A percentile compares a stretch with the other conserved stretches of the same genome.
Evolutionary conservation across 1,284 basidiomycete genomes (phyloP).

Genomic region (Malassezia pachydermatis): DNA sequence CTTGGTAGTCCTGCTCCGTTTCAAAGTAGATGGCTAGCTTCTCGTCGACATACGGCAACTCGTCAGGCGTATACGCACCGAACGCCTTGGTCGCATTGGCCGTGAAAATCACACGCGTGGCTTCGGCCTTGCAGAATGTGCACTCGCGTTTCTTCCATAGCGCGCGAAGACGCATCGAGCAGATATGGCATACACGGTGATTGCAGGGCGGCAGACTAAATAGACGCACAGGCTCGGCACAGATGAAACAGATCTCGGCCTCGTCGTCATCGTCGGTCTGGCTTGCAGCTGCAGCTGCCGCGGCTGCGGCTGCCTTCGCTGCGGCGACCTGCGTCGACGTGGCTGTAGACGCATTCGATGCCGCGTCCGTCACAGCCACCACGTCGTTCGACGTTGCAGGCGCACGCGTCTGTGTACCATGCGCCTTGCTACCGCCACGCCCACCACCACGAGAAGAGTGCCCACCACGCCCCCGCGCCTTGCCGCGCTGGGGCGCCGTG

Average conservation of each 20-base stretch:
- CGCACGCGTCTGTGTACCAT: not conserved
- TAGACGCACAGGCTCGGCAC: constrained; percentile 84
- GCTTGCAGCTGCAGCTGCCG: not conserved
- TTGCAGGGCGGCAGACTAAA: constrained; percentile 81
- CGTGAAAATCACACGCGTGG: constrained; percentile 73
- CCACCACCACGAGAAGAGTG: constrained; percentile 1
- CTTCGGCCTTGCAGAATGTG: constrained; percentile 90
- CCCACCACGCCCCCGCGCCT: constrained; percentile 3
- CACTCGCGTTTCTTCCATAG: constrained; percentile 79
- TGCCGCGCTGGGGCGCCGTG: not conserved
- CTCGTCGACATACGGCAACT: constrained; percentile 34
- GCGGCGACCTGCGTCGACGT: not conserved
- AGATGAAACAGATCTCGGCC: constrained; percentile 71
- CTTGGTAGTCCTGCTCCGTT: constrained; percentile 86
- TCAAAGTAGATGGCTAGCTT: constrained; percentile 71
- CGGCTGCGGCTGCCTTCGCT: not conserved
- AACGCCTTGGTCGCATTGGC: constrained; percentile 52
- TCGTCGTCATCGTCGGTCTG: constrained; percentile 23
- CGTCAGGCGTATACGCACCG: constrained; percentile 26
- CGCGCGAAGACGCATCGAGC: constrained; percentile 76
- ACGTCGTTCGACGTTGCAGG: not conserved
- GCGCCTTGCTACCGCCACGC: not conserved
- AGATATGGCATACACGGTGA: constrained; percentile 84
- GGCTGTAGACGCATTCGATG: not conserved
- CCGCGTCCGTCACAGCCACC: not conserved